Evolutionary conservation across 306 rosid species (phyloP).

Genomic region (Argentina anserina): DNA sequence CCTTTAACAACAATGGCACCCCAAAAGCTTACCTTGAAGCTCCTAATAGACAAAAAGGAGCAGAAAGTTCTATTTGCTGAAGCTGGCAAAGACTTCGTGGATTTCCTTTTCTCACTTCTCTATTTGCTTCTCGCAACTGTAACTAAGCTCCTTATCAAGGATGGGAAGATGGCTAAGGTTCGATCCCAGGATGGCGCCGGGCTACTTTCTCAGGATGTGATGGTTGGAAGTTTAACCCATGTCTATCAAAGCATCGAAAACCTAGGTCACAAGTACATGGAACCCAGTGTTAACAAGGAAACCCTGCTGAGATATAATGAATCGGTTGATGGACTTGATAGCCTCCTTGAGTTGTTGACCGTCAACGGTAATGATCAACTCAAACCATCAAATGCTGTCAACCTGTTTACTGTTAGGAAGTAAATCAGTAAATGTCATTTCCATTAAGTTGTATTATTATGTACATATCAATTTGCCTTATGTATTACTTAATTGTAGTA

Average conservation of each 20-base stretch:
- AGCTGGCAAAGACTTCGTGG: conserved; percentile 15
- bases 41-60: not conserved
- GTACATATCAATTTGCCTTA: too few relatives aligned
- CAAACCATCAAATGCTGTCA: not conserved
- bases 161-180: not conserved
- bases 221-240: conserved; percentile 1
- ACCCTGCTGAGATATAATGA: not conserved
- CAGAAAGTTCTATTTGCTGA: conserved; percentile 21
- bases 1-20: not conserved
- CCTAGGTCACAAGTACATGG: not conserved
- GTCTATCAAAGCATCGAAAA: conserved; percentile 10
- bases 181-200: not conserved
- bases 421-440: too few relatives aligned
- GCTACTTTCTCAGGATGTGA: not conserved
- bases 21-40: not conserved
- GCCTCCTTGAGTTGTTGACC: not conserved
- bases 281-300: not conserved
- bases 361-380: not conserved
- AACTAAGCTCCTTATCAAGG: not conserved
- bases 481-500: too few relatives aligned
- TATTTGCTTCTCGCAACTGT: conserved; percentile 17
- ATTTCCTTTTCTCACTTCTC: conserved; percentile 21
- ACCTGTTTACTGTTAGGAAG: too few relatives aligned
- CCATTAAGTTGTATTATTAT: too few relatives aligned
- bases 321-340: not conserved